Evolutionary conservation across 2,329 filamentous ascomycete genomes (phyloP).

Genomic region (Xylariaceae sp.): DNA sequence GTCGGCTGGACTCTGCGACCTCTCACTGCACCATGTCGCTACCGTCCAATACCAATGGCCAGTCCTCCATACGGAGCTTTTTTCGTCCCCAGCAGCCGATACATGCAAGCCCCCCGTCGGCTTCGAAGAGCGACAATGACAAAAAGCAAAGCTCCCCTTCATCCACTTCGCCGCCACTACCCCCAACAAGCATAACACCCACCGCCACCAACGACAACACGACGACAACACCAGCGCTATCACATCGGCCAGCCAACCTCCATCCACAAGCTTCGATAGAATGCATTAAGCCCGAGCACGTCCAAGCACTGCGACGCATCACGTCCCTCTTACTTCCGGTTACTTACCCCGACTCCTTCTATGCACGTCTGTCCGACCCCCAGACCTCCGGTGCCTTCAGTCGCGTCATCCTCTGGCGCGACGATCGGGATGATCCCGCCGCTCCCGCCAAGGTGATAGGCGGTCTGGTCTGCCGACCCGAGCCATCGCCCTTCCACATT

Average conservation of each 20-base stretch:
- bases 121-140: slow-evolving; percentile 5
- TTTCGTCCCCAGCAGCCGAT: slow-evolving; percentile 47
- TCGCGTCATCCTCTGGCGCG: slow-evolving; percentile 54
- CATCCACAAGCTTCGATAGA: slow-evolving; percentile 48
- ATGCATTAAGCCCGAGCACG: slow-evolving; percentile 44
- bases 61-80: slow-evolving; percentile 59
- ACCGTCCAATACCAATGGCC: slow-evolving; percentile 32
- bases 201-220: slow-evolving; percentile 16
- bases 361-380: slow-evolving; percentile 48
- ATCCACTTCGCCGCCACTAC: slow-evolving; percentile 7
- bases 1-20: background rate
- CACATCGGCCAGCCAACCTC: slow-evolving; percentile 32
- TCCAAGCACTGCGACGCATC: slow-evolving; percentile 56
- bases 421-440: slow-evolving; percentile 36
- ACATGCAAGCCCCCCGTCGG: slow-evolving; percentile 38
- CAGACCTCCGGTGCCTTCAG: slow-evolving; percentile 49
- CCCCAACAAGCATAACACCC: slow-evolving; percentile 15
- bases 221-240: slow-evolving; percentile 15
- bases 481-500: slow-evolving; percentile 39
- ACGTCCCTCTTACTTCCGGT: slow-evolving; percentile 60
- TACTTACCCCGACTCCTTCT: slow-evolving; percentile 59
- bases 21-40: slow-evolving; percentile 32
- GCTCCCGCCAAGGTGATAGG: slow-evolving; percentile 49
- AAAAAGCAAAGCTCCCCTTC: slow-evolving; percentile 14
- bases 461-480: slow-evolving; percentile 57